Base-by-base conservation (phyloP, 257 asterid species). In the Fraxinus anomala region DNA sequence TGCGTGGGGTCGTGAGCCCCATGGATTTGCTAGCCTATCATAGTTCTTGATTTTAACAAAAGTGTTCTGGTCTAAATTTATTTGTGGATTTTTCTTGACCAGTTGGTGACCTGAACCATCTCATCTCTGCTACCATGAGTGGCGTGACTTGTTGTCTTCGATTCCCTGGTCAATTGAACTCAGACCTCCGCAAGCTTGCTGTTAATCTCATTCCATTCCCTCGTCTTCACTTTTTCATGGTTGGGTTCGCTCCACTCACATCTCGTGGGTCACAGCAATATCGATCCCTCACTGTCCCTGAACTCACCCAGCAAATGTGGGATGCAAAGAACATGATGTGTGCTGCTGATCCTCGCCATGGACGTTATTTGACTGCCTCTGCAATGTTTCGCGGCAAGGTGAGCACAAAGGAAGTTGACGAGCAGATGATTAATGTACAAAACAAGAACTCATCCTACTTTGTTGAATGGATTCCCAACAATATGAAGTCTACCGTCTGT, bases 81-180 rank as follows among this genome's bases (percentile, higher is more conserved):
- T 13, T 5, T 33, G 3, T 51, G 34, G 19, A 36, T 80, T 51
- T 40, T 65, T 80, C 76, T 47, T 85, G 37, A 33, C 28, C 85
- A 86, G 90, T 86, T 73, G 88, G 88, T 75, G 88, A 86, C 76
- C 86, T 86, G 78, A 86, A 86, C 83, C 88, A 86, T 78, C 78
- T 86, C 77, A 86, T 86, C 73, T 86, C 89, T 24, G 89, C 89
- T 63, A 86, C 89, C 82, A 86, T 86, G 89, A 86, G 89, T 28
- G 89, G 89, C 49, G 88, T 86, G 76, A 83, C 89, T 11, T 85
- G 89, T 80, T 85, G 89, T 80, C 83, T 85, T n/a, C 85, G 89
- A 3, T 85, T 85, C 76, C 89, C 89, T 1, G 87, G 89, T 8
- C 89, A 85, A 34, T 82, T 85, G 73, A 85, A 83, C 31, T 85